Conservation (phyloP, 1,284 basidiomycete genomes). For the Ustilago crameri region DNA sequence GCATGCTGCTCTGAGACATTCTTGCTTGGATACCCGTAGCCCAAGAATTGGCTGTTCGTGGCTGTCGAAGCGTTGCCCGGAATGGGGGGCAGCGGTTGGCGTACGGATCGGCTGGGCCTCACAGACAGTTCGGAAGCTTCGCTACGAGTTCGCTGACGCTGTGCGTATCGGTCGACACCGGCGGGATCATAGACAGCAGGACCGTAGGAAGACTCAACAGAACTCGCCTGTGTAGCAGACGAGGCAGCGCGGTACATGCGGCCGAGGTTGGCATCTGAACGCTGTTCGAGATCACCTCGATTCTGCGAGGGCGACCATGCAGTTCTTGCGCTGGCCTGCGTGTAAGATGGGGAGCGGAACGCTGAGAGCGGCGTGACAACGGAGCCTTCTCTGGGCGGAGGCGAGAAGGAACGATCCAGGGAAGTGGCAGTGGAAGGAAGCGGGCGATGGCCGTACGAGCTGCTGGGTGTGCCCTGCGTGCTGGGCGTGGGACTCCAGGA, state of each 20-base stretch:
- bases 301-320: constrained; percentile 15
- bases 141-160: constrained; percentile 38
- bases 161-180: constrained; percentile 3
- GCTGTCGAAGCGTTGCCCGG: constrained; percentile 6
- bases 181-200: constrained; percentile 13
- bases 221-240: constrained; percentile 22
- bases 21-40: constrained; percentile 12
- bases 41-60: constrained; percentile 8
- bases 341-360: constrained; percentile 34
- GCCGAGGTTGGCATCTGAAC: constrained; percentile 7
- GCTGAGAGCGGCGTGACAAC: constrained; percentile 33
- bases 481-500: constrained; percentile 40
- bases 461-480: constrained; percentile 24
- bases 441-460: constrained; percentile 30
- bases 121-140: constrained; percentile 34
- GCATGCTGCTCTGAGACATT: background rate
- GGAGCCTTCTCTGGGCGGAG: constrained; percentile 19
- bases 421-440: constrained; percentile 31
- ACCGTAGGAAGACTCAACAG: constrained; percentile 32
- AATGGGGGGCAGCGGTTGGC: constrained; percentile 44
- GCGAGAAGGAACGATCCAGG: constrained; percentile 37
- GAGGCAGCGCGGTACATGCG: constrained; percentile 20
- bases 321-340: constrained; percentile 14
- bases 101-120: constrained; percentile 17
- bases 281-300: constrained; percentile 17